These are phyloP conservation scores for Metschnikowia proteae DNA, from an alignment of 805 yeast species.

Conservation along the genomic window DNA sequence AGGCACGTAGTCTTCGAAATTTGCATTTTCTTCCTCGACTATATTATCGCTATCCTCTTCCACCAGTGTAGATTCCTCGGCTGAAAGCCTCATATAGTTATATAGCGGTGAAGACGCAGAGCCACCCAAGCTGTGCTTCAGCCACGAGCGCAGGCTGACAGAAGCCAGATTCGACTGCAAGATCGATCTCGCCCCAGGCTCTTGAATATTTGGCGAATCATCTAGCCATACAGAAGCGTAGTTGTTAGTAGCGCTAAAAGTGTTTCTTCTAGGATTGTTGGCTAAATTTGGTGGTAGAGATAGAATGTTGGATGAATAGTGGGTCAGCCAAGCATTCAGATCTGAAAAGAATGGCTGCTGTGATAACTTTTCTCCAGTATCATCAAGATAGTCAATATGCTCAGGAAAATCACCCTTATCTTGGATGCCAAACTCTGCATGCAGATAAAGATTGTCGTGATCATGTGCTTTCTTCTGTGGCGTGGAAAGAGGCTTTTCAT, in stretches of 20 bases:
- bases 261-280: not conserved
- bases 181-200: not conserved
- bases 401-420: not conserved
- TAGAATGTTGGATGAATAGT: conserved; percentile 1
- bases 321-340: not conserved
- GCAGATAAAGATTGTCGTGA: not conserved
- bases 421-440: not conserved
- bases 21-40: conserved; percentile 29
- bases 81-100: not conserved
- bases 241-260: not conserved
- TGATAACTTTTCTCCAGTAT: not conserved
- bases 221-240: not conserved
- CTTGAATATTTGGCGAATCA: conserved; percentile 1
- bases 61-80: conserved; percentile 7
- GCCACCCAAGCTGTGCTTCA: not conserved
- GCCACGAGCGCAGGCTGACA: not conserved
- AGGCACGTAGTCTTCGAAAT: conserved; percentile 79
- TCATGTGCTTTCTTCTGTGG: not conserved
- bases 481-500: not conserved
- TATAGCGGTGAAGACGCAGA: not conserved
- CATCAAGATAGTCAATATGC: not conserved
- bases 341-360: not conserved
- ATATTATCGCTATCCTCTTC: conserved; percentile 33
- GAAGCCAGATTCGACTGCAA: not conserved
- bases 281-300: not conserved